Evolutionary conservation across 768 basidiomycete species (phyloP), one percentile per base, ranked within the genome.

Genomic region (Calvatia gigantea): DNA sequence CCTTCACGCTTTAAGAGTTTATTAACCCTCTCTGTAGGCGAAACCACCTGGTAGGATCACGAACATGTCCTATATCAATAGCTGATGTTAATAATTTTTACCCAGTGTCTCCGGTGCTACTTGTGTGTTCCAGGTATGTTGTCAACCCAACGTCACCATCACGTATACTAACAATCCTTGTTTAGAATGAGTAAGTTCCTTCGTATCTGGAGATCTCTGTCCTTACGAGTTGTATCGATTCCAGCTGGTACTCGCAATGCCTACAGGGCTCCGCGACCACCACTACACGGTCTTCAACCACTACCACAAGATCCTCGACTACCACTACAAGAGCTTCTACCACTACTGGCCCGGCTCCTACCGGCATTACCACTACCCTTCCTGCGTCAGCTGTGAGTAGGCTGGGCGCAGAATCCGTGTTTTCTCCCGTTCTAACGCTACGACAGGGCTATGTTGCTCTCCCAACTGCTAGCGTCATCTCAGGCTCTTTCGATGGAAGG

Each of bases 401-500:
- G 19, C 12, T 21, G 25, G 21, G 17, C 6, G 6, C 39, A 21
- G 6, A n/a, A n/a, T n/a, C 17, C 41, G 19, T 12, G 39, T 15
- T 21, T 21, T 12, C 25, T 14, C 28, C 14, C 14, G 14, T 11
- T 50, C 4, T 27, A 27, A 11, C 14, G 43, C 42, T 11, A 11
- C 27, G 11, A 23, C 25, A 67, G 66, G 67, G 67, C 12, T 68
- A 66, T 51, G 59, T 60, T 3, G 62, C 67, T 11, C 65, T 68
- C 21, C 64, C 67, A 17, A 68, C 67, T 12, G 67, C 67, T 31
- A 62, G 67, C n/a, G 64, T 68, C 21, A 66, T 68, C 35, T 48
- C 61, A 23, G 64, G 67, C 21, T 65, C 63, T 31, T 68, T 68
- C 54, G 64, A 68, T 33, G 67, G 65, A 9, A 56, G 50, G 23